Percentiles rank a stretch among this genome's conserved stretches.
Evolutionary conservation across 495 filamentous ascomycete genomes (phyloP).

Genomic region (Staphylotrichum longicolle): DNA sequence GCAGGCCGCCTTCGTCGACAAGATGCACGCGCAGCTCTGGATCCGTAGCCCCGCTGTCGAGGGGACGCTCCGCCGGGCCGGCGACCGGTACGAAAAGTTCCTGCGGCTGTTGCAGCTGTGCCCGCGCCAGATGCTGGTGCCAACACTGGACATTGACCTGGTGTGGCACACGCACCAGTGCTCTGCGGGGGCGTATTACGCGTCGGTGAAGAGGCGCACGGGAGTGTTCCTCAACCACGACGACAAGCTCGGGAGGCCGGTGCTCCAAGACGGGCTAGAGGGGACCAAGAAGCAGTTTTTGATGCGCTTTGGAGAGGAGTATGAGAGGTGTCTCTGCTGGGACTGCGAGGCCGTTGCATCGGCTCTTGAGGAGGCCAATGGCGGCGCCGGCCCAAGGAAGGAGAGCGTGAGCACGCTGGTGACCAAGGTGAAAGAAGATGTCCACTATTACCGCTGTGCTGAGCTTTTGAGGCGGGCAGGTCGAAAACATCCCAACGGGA

Average conservation of each 20-base stretch:
- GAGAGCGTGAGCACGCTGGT: too few relatives aligned
- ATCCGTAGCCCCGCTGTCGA: conserved; percentile 15
- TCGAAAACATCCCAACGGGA: too few relatives aligned
- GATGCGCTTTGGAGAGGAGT: conserved; percentile 16
- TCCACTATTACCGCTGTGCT: too few relatives aligned
- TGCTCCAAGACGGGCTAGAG: conserved; percentile 15
- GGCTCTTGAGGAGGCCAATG: too few relatives aligned
- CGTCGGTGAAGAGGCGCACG: conserved; percentile 38
- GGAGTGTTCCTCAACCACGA: conserved; percentile 24
- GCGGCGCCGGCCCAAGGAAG: too few relatives aligned
- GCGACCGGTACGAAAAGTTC: conserved; percentile 34
- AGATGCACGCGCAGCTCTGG: conserved; percentile 58
- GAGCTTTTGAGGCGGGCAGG: too few relatives aligned
- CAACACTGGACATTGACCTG: conserved; percentile 72
- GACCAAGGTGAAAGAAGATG: too few relatives aligned
- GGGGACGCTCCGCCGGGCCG: conserved; percentile 18
- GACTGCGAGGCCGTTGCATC: conserved; percentile 19
- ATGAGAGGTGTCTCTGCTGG: conserved; percentile 25
- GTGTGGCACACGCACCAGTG: conserved; percentile 65
- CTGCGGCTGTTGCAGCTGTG: conserved; percentile 36
- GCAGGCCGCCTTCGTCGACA: conserved; percentile 51
- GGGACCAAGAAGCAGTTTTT: conserved; percentile 16
- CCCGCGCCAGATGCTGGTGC: conserved; percentile 55
- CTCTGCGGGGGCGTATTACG: conserved; percentile 53
- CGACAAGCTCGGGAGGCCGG: conserved; percentile 18